Percentiles rank a stretch among this genome's conserved stretches.
These are phyloP conservation scores for Royoungia palumana DNA, from an alignment of 768 basidiomycete genomes.

Conservation along the genomic window DNA sequence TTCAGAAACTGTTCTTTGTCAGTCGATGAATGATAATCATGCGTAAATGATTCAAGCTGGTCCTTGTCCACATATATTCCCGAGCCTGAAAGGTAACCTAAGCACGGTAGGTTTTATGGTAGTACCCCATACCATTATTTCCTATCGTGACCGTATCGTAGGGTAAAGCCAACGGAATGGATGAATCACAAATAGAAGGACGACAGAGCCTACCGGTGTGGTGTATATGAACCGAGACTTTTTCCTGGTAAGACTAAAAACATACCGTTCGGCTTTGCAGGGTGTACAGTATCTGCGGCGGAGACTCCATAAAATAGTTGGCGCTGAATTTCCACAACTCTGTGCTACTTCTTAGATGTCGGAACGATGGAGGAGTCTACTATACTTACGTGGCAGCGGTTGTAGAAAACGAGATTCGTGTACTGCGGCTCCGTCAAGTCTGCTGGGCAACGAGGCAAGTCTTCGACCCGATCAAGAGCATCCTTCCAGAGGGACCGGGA, in stretches of 20 bases:
- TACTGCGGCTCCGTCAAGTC: constrained; percentile 47
- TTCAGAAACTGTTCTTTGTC: constrained; percentile 3
- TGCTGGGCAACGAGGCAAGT: constrained; percentile 40
- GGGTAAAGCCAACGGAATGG: background rate
- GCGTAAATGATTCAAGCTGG: constrained; percentile 11
- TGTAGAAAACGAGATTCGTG: constrained; percentile 38
- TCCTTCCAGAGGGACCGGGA: constrained; percentile 25
- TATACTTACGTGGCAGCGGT: constrained; percentile 22
- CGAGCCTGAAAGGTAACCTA: background rate
- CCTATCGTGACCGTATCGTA: background rate
- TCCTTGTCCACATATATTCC: constrained; percentile 3
- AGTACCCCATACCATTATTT: background rate
- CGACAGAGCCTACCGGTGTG: constrained; percentile 1
- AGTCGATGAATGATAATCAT: background rate
- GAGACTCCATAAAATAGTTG: constrained; percentile 6
- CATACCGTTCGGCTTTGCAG: constrained; percentile 3
- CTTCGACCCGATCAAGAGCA: constrained; percentile 30
- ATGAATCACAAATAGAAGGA: background rate
- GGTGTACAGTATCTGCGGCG: constrained; percentile 11
- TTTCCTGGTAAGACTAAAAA: background rate
- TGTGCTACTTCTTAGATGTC: background rate
- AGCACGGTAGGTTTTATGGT: background rate
- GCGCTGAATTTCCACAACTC: constrained; percentile 7
- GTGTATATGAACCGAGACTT: background rate
- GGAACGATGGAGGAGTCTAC: background rate